Evolutionary conservation across 805 yeast genomes (phyloP).

Genomic region (Metschnikowia borealis): DNA sequence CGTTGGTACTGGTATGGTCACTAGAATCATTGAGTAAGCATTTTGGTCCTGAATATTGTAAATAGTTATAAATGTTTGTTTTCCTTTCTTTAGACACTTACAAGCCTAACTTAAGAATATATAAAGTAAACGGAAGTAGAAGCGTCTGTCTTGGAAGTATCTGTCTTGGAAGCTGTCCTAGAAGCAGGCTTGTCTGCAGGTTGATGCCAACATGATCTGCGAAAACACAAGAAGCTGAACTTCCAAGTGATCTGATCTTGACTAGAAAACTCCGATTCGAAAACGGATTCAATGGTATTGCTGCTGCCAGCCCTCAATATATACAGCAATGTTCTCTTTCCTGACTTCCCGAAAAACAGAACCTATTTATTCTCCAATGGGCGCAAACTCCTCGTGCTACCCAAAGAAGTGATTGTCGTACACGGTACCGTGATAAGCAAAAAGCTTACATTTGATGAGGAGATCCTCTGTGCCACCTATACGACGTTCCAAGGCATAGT

Average conservation of each 20-base stretch:
- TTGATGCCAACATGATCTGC: not conserved
- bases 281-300: constrained; percentile 10
- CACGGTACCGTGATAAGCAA: constrained; percentile 48
- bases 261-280: not conserved
- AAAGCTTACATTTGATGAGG: constrained; percentile 47
- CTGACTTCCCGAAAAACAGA: constrained; percentile 20
- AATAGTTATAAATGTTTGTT: constrained; percentile 6
- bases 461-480: constrained; percentile 58
- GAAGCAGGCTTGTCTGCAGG: not conserved
- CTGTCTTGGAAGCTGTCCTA: not conserved
- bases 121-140: too few relatives aligned
- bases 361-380: constrained; percentile 23
- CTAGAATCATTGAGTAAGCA: constrained; percentile 73
- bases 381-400: constrained; percentile 34
- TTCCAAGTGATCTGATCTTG: not conserved
- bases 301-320: constrained; percentile 33
- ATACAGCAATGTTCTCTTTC: constrained; percentile 23
- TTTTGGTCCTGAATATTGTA: not conserved
- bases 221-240: not conserved
- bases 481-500: constrained; percentile 40
- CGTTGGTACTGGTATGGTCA: constrained; percentile 97
- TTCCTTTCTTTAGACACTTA: not conserved
- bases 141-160: too few relatives aligned
- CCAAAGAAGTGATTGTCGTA: constrained; percentile 44
- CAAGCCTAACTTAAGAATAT: too few relatives aligned